Evolutionary conservation across 2,329 filamentous ascomycete genomes (phyloP).

Genomic region (Diaporthe ampelina): DNA sequence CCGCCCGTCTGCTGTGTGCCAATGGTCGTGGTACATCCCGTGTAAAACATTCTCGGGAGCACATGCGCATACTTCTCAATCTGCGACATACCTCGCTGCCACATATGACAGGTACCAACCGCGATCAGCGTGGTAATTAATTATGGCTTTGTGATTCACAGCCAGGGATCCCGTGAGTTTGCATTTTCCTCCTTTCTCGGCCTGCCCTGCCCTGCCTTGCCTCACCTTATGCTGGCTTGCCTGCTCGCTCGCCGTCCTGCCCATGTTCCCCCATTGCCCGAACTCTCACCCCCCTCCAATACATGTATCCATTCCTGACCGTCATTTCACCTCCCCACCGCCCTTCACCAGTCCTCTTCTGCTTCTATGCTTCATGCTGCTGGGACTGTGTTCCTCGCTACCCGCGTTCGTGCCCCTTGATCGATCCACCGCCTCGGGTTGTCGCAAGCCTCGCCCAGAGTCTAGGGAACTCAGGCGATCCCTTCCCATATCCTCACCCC

Average conservation of each 20-base stretch:
- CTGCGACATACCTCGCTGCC: slow-evolving; percentile 40
- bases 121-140: slow-evolving; percentile 36
- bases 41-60: slow-evolving; percentile 32
- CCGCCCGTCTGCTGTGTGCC: slow-evolving; percentile 31
- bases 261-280: not conserved
- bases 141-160: slow-evolving; percentile 39
- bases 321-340: slow-evolving; percentile 16
- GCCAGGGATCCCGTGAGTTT: slow-evolving; percentile 38
- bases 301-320: slow-evolving; percentile 5
- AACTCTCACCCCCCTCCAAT: not conserved
- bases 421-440: slow-evolving; percentile 32
- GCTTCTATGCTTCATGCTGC: slow-evolving; percentile 14
- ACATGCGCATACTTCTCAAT: slow-evolving; percentile 40
- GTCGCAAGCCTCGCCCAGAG: slow-evolving; percentile 21
- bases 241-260: slow-evolving; percentile 1
- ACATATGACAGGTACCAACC: slow-evolving; percentile 39
- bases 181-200: slow-evolving; percentile 23
- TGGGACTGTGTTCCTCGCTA: slow-evolving; percentile 25
- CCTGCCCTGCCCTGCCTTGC: slow-evolving; percentile 17
- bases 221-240: slow-evolving; percentile 10
- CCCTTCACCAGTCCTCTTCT: slow-evolving; percentile 23
- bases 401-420: slow-evolving; percentile 14
- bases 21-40: slow-evolving; percentile 32
- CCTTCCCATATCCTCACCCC: slow-evolving; percentile 14
- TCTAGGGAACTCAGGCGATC: slow-evolving; percentile 27